Percentiles rank a stretch among this genome's conserved stretches.
Conservation (phyloP, 352 stramenopile species). For the Phytophthora macrochlamydospora region DNA sequence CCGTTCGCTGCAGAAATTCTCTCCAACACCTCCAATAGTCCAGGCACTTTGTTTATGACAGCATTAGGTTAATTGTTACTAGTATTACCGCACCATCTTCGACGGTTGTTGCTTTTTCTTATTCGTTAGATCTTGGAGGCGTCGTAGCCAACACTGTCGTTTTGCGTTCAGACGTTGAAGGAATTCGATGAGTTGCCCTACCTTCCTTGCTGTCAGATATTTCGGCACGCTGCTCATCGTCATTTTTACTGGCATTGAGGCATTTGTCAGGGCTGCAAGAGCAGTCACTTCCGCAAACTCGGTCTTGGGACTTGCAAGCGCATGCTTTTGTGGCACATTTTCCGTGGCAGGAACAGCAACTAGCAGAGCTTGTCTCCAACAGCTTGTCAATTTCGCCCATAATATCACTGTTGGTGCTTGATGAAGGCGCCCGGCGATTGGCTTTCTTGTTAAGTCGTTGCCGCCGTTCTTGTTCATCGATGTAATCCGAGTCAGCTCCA, state of each 20-base stretch:
- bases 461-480: constrained; percentile 47
- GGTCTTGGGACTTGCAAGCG: constrained; percentile 55
- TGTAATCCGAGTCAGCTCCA: constrained; percentile 69
- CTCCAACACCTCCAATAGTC: too few species aligned
- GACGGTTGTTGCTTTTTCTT: too few species aligned
- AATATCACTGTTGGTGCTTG: constrained; percentile 15
- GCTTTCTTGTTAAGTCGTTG: constrained; percentile 6
- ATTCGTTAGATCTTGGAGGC: too few species aligned
- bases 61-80: too few species aligned
- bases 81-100: too few species aligned
- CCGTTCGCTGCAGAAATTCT: too few species aligned
- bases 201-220: neutral
- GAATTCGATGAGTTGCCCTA: neutral
- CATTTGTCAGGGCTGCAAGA: constrained; percentile 65
- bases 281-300: constrained; percentile 50
- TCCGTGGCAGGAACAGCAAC: constrained; percentile 70
- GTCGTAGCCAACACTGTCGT: too few species aligned
- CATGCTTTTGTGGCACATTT: constrained; percentile 81
- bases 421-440: neutral
- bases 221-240: neutral
- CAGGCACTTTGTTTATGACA: too few species aligned
- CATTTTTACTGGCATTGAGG: constrained; percentile 34
- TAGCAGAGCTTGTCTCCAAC: constrained; percentile 35
- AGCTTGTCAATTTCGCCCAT: constrained; percentile 70
- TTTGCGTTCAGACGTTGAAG: neutral